These are phyloP conservation scores for Isabelozyma gotoi DNA, from an alignment of 805 yeast genomes.

Conservation along the genomic window DNA sequence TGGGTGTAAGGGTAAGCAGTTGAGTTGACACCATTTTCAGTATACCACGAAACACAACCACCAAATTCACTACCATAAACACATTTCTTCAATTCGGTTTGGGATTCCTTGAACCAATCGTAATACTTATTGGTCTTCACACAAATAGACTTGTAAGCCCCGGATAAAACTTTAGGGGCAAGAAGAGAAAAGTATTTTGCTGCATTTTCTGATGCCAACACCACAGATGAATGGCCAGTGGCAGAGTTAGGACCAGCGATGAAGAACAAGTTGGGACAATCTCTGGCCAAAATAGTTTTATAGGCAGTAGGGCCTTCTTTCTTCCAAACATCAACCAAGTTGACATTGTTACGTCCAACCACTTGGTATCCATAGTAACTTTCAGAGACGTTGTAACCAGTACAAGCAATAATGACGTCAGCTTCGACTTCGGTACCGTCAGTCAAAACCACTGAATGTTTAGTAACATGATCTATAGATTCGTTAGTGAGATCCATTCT, in stretches of 20 bases:
- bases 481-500: conserved; percentile 23
- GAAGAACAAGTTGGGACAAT: conserved; percentile 34
- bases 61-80: conserved; percentile 41
- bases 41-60: conserved; percentile 43
- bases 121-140: conserved; percentile 34
- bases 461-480: conserved; percentile 24
- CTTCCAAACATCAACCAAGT: conserved; percentile 24
- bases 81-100: conserved; percentile 21
- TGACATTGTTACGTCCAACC: conserved; percentile 24
- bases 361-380: conserved; percentile 16
- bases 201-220: conserved; percentile 36
- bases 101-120: conserved; percentile 30
- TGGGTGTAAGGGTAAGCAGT: conserved; percentile 41
- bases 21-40: conserved; percentile 24
- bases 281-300: conserved; percentile 29
- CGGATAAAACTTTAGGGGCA: conserved; percentile 24
- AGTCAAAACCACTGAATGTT: conserved; percentile 25
- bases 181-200: conserved; percentile 21
- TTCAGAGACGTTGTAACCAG: conserved; percentile 33
- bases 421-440: conserved; percentile 28
- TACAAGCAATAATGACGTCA: conserved; percentile 42
- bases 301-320: conserved; percentile 34
- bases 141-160: conserved; percentile 23
- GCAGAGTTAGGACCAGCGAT: conserved; percentile 43
- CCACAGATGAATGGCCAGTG: conserved; percentile 43